Evolutionary conservation across 257 asterid genomes (phyloP).

Genomic region (Ballota nigra): DNA sequence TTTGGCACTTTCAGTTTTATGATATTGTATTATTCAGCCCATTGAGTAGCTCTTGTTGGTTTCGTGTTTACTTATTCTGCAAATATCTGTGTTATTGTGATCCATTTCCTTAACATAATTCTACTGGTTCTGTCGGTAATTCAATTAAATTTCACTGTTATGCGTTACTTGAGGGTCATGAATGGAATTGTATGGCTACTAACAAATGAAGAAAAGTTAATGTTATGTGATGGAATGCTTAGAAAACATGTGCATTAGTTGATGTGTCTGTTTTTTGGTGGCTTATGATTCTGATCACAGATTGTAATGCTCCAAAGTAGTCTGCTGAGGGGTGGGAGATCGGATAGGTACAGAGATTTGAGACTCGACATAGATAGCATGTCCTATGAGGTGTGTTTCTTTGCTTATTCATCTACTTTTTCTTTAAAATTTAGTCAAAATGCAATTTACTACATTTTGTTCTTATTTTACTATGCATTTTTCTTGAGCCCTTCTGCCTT

Average conservation of each 20-base stretch:
- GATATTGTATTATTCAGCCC: too few relatives aligned
- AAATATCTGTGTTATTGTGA: too few relatives aligned
- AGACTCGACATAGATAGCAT: slow-evolving; percentile 79
- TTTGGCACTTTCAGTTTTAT: too few relatives aligned
- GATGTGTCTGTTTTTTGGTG: neutral
- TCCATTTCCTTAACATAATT: neutral
- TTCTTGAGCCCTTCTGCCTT: neutral
- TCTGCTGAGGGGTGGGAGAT: slow-evolving; percentile 63
- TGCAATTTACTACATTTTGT: neutral
- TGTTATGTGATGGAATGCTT: neutral
- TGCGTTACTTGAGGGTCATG: neutral
- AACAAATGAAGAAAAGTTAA: neutral
- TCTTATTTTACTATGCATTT: neutral
- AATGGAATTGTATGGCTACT: neutral
- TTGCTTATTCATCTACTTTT: slow-evolving; percentile 12
- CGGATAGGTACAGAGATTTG: slow-evolving; percentile 50
- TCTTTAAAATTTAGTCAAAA: neutral
- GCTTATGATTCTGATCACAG: slow-evolving; percentile 36
- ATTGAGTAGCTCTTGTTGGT: too few relatives aligned
- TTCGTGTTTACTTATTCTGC: too few relatives aligned
- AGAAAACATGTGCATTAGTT: neutral
- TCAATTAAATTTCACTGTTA: neutral
- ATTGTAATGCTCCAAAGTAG: slow-evolving; percentile 69
- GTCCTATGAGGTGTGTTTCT: slow-evolving; percentile 71
- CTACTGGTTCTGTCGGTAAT: neutral